These are phyloP conservation scores for Entonaema liquescens DNA, from an alignment of 495 filamentous ascomycete genomes.

Conservation along the genomic window DNA sequence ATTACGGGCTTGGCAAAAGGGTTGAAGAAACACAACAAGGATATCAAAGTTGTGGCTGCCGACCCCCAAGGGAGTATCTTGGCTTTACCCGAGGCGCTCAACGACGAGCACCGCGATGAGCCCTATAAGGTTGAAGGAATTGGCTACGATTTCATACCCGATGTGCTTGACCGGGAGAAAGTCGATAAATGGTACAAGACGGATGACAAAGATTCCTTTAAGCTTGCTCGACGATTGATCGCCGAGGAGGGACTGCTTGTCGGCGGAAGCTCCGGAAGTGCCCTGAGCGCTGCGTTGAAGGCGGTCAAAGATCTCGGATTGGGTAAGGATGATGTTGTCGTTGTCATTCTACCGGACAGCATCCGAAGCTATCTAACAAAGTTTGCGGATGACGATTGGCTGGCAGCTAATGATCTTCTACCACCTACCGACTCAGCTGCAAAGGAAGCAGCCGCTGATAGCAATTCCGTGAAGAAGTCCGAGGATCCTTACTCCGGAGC, in stretches of 20 bases:
- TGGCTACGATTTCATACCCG: constrained; percentile 97
- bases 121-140: constrained; percentile 98
- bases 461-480: constrained; percentile 56
- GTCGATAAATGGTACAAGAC: constrained; percentile 99
- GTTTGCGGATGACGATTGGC: constrained; percentile 98
- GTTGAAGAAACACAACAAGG: constrained; percentile 82
- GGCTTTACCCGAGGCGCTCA: constrained; percentile 78
- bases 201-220: constrained; percentile 89
- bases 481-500: constrained; percentile 71
- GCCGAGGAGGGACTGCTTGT: constrained; percentile 94
- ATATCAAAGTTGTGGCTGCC: constrained; percentile 86
- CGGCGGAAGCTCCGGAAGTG: constrained; percentile 93
- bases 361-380: constrained; percentile 98
- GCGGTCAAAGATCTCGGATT: constrained; percentile 79
- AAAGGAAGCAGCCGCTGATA: constrained; percentile 56
- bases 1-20: constrained; percentile 90
- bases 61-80: constrained; percentile 92
- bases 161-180: constrained; percentile 81
- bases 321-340: constrained; percentile 80
- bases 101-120: constrained; percentile 79
- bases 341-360: constrained; percentile 92
- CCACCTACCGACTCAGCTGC: constrained; percentile 51
- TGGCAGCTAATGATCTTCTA: constrained; percentile 91
- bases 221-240: constrained; percentile 87
- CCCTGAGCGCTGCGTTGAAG: constrained; percentile 83